A percentile compares a stretch with the other conserved stretches of the same genome.
Conservation (phyloP, 768 basidiomycete species). For the Leucosporidium yakuticum region DNA sequence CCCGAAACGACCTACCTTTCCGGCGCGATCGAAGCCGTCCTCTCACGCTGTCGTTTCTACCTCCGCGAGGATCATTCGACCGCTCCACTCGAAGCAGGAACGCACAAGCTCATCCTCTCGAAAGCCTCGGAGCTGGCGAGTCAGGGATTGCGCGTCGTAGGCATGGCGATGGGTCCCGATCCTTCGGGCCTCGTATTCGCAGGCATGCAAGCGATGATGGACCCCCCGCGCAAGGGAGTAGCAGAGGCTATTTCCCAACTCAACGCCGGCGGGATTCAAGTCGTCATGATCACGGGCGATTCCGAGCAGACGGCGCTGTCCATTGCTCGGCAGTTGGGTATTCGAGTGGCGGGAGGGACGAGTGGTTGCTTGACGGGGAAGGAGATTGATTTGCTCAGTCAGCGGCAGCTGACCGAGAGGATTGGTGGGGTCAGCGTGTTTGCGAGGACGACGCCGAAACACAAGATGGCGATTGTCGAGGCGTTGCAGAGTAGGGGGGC, state of each 20-base stretch:
- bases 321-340: slow-evolving; percentile 77
- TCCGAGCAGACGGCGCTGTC: slow-evolving; percentile 82
- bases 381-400: slow-evolving; percentile 76
- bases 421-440: slow-evolving; percentile 81
- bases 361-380: slow-evolving; percentile 60
- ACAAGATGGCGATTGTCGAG: slow-evolving; percentile 95
- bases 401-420: slow-evolving; percentile 70
- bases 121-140: slow-evolving; percentile 66
- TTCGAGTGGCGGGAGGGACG: slow-evolving; percentile 45
- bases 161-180: slow-evolving; percentile 79
- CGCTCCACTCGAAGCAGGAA: slow-evolving; percentile 65
- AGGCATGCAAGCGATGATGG: slow-evolving; percentile 91
- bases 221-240: slow-evolving; percentile 91
- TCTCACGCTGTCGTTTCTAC: slow-evolving; percentile 81
- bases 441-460: slow-evolving; percentile 89
- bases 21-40: slow-evolving; percentile 80
- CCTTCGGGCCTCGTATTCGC: slow-evolving; percentile 62
- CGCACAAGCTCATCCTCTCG: slow-evolving; percentile 59
- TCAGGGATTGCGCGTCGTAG: slow-evolving; percentile 64
- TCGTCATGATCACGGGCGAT: slow-evolving; percentile 99
- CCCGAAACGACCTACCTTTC: slow-evolving; percentile 82
- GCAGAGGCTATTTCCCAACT: slow-evolving; percentile 75
- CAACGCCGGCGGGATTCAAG: slow-evolving; percentile 79
- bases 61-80: slow-evolving; percentile 85
- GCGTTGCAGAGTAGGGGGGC: slow-evolving; percentile 84